These are phyloP conservation scores for Maudiozyma serrabonitensis DNA, from an alignment of 805 yeast genomes.

Conservation along the genomic window DNA sequence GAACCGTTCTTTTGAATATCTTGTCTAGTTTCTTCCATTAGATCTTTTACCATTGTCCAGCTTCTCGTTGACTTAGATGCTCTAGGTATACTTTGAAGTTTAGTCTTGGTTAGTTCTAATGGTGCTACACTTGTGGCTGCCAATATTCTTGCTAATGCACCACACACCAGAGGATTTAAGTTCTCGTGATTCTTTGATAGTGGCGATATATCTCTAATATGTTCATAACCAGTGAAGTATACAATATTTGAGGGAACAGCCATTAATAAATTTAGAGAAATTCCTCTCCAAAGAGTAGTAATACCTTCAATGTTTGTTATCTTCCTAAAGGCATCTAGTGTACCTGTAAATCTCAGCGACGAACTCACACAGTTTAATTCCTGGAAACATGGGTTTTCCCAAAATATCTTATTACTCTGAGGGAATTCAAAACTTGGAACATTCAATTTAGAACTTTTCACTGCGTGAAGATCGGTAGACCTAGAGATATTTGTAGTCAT, in stretches of 20 bases:
- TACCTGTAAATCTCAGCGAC: conserved; percentile 42
- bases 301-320: conserved; percentile 69
- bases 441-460: conserved; percentile 2
- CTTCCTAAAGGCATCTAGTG: conserved; percentile 60
- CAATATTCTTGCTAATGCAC: conserved; percentile 69
- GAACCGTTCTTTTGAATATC: conserved; percentile 49
- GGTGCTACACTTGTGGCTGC: conserved; percentile 87
- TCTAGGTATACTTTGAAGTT: conserved; percentile 81
- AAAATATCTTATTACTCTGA: conserved; percentile 11
- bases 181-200: conserved; percentile 29
- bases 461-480: neutral
- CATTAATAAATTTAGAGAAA: conserved; percentile 74
- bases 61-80: conserved; percentile 22
- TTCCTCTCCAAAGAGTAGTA: conserved; percentile 78
- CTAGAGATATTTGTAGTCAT: neutral
- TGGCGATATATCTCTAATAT: conserved; percentile 67
- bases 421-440: too few species aligned
- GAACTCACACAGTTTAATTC: conserved; percentile 25
- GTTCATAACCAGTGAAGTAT: conserved; percentile 89
- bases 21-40: conserved; percentile 42
- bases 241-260: conserved; percentile 89
- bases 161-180: conserved; percentile 73
- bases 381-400: conserved; percentile 28
- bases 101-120: conserved; percentile 73
- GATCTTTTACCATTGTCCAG: conserved; percentile 32